Evolutionary conservation across 2,329 filamentous ascomycete species (phyloP).

Genomic region (Xylaria sp.): DNA sequence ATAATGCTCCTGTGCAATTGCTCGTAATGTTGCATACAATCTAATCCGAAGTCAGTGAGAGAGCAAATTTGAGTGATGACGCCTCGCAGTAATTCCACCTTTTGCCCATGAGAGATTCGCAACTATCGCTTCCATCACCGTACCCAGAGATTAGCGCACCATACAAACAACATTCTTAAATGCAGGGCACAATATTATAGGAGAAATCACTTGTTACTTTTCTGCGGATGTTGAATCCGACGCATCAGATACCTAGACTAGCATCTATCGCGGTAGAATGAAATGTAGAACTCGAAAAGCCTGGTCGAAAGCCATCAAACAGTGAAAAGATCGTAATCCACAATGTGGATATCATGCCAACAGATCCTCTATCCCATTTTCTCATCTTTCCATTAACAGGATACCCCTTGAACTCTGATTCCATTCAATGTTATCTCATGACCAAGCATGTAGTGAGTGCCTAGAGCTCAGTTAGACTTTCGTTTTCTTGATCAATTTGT

Average conservation of each 20-base stretch:
- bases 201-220: not conserved
- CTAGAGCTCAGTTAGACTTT: no score
- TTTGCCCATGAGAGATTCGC: not conserved
- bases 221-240: conserved; percentile 4
- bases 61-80: not conserved
- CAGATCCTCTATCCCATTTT: not conserved
- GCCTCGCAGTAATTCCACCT: not conserved
- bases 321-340: not conserved
- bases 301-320: not conserved
- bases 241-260: not conserved
- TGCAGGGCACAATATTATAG: not conserved
- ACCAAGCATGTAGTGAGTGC: no score
- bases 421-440: no score
- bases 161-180: not conserved
- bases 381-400: no score
- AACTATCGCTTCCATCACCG: not conserved
- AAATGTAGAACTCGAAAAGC: no score
- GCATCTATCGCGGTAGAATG: not conserved
- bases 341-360: not conserved
- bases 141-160: not conserved
- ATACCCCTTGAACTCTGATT: no score
- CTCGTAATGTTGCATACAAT: not conserved
- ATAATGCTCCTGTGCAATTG: not conserved
- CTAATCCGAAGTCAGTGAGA: no score
- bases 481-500: no score